phyloP scores from a whole-genome alignment of 768 basidiomycete species.

The Suillus placidus region DNA sequence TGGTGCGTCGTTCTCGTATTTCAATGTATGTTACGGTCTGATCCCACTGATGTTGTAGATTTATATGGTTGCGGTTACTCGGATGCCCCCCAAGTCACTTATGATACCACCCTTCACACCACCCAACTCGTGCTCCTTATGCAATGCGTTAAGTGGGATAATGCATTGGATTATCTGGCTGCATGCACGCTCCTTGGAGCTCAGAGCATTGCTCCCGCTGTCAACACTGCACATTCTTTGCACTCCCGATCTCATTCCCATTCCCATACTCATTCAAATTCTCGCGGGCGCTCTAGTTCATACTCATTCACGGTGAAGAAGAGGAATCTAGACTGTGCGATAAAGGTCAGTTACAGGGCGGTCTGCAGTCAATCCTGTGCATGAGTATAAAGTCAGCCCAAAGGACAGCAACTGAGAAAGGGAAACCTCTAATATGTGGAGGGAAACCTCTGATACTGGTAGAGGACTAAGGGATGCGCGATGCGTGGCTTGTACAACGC shows the following conservation, averaged over 20 bases:
- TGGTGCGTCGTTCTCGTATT: conserved; percentile 46
- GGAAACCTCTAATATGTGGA: too few relatives aligned
- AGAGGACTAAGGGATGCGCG: too few relatives aligned
- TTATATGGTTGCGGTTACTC: conserved; percentile 84
- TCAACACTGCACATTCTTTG: conserved; percentile 25
- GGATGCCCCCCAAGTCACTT: conserved; percentile 71
- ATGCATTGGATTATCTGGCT: conserved; percentile 66
- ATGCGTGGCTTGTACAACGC: too few relatives aligned
- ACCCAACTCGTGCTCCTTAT: conserved; percentile 80
- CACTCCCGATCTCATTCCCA: conserved; percentile 32
- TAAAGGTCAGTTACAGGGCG: too few relatives aligned
- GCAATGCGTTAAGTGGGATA: conserved; percentile 75
- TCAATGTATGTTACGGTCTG: conserved; percentile 5
- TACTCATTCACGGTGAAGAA: conserved; percentile 29
- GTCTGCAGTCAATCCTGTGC: too few relatives aligned
- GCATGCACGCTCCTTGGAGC: conserved; percentile 67
- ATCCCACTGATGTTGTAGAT: conserved; percentile 46
- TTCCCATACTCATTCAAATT: conserved; percentile 21
- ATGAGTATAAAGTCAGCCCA: too few relatives aligned
- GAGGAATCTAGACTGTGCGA: too few relatives aligned
- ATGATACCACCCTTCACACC: conserved; percentile 65
- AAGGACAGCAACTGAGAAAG: too few relatives aligned
- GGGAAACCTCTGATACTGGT: too few relatives aligned
- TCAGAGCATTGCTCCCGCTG: conserved; percentile 58
- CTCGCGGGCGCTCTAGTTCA: conserved; percentile 21